Evolutionary conservation across 768 basidiomycete genomes (phyloP).

Genomic region (Sporobolomyces pararoseus): DNA sequence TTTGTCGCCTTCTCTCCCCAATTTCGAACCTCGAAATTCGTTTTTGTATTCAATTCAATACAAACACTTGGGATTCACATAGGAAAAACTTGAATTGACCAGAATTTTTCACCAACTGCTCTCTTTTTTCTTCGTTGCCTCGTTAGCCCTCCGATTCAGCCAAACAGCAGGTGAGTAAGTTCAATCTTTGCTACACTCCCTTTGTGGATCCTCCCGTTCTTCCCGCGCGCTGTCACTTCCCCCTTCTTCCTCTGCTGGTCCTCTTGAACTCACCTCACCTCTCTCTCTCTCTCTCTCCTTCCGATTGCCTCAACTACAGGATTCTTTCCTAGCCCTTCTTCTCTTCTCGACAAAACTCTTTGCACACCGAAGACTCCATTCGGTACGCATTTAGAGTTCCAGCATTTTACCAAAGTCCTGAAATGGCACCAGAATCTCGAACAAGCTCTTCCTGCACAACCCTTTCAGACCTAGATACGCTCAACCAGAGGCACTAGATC

Average conservation of each 20-base stretch:
- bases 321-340: constrained; percentile 2
- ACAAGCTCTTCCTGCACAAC: not conserved
- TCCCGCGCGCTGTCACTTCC: not conserved
- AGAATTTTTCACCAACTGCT: not conserved
- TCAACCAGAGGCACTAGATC: too few species aligned
- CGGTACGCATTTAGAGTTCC: constrained; percentile 27
- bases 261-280: not conserved
- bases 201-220: not conserved
- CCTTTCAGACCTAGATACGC: too few species aligned
- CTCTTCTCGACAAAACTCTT: constrained; percentile 3
- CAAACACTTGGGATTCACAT: too few species aligned
- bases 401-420: constrained; percentile 21
- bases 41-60: too few species aligned
- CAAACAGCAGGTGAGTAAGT: constrained; percentile 24
- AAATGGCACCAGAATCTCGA: constrained; percentile 21
- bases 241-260: not conserved
- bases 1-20: not conserved
- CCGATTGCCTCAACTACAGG: not conserved
- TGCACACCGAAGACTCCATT: constrained; percentile 8
- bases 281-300: not conserved
- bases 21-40: not conserved
- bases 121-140: constrained; percentile 14
- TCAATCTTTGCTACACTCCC: not conserved
- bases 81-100: too few species aligned
- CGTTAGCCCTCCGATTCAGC: constrained; percentile 12